Evolutionary conservation across 345 rosid species (phyloP).

Genomic region (Erucastrum elatum): DNA sequence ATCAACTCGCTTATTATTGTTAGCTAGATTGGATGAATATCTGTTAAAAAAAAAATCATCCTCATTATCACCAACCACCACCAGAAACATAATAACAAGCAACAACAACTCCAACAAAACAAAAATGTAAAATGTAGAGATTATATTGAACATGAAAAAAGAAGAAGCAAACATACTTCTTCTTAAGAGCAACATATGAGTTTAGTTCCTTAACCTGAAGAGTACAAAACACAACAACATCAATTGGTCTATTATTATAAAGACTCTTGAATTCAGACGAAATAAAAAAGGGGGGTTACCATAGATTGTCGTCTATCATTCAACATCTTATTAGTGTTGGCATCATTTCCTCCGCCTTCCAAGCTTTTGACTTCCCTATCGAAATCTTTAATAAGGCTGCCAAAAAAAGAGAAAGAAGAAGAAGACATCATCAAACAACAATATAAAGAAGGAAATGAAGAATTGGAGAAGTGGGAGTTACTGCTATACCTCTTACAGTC

Average conservation of each 20-base stretch:
- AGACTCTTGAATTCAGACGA: no score
- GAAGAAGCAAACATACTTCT: conserved; percentile 48
- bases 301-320: conserved; percentile 85
- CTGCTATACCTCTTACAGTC: conserved; percentile 60
- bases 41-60: conserved; percentile 41
- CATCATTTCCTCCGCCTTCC: conserved; percentile 62
- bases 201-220: conserved; percentile 80
- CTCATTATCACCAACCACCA: conserved; percentile 10
- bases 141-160: not conserved
- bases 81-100: not conserved
- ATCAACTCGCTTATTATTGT: conserved; percentile 75
- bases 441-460: no score
- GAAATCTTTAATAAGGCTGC: conserved; percentile 85
- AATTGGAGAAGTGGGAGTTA: no score
- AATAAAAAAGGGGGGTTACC: conserved; percentile 37
- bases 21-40: conserved; percentile 69
- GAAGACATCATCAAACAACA: no score
- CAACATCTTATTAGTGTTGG: conserved; percentile 61
- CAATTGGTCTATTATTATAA: conserved; percentile 2
- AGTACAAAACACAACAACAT: conserved; percentile 7
- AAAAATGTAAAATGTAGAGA: not conserved
- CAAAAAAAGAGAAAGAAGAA: no score
- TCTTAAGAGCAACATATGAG: conserved; percentile 78
- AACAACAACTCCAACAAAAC: not conserved
- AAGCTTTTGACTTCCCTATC: conserved; percentile 73